These are phyloP conservation scores for Daldinia eschscholtzii DNA, from an alignment of 2,329 filamentous ascomycete species.

Conservation along the genomic window DNA sequence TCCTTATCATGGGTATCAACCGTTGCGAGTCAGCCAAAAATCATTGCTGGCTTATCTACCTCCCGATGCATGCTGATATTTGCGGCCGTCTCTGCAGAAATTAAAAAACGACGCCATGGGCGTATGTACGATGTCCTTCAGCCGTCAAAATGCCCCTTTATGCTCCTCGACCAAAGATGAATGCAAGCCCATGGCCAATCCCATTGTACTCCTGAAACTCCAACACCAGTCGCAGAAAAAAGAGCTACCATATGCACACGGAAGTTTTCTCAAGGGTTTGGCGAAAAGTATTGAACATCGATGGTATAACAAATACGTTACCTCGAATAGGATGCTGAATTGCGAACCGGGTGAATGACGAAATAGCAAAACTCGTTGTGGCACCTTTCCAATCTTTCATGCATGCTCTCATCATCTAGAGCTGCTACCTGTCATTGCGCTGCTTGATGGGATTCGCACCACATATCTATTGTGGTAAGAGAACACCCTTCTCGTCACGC, in stretches of 20 bases:
- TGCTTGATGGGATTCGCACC: constrained; percentile 23
- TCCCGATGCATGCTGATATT: constrained; percentile 30
- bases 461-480: constrained; percentile 49
- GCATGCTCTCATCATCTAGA: constrained; percentile 1
- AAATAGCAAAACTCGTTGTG: not conserved
- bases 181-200: constrained; percentile 38
- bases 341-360: not conserved
- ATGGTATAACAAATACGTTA: constrained; percentile 1
- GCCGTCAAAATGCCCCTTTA: constrained; percentile 31
- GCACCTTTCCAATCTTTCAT: not conserved
- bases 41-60: constrained; percentile 32
- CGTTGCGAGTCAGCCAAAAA: constrained; percentile 33
- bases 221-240: constrained; percentile 29
- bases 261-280: constrained; percentile 1
- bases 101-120: constrained; percentile 33
- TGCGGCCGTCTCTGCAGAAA: constrained; percentile 28
- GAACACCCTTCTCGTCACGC: constrained; percentile 52
- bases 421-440: constrained; percentile 15
- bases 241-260: constrained; percentile 30
- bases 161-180: constrained; percentile 24
- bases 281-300: constrained; percentile 13
- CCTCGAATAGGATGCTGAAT: not conserved
- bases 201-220: constrained; percentile 38
- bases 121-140: constrained; percentile 39
- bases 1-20: constrained; percentile 45